Base-by-base conservation (phyloP, 2,329 filamentous ascomycete genomes). In the Penicillium sp. region DNA sequence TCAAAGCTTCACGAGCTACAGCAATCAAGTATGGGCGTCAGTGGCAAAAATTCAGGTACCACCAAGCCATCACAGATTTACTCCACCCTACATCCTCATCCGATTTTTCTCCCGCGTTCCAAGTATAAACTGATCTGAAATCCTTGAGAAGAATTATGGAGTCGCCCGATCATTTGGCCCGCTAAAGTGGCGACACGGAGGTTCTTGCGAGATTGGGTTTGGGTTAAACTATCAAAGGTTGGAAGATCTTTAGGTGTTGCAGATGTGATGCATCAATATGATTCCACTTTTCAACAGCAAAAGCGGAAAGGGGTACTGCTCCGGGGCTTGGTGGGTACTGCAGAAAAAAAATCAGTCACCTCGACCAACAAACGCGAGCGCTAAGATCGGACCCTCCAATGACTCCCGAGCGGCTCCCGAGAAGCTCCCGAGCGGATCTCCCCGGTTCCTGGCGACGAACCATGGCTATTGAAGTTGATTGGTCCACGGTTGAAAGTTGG, bases 331-430 rank as follows among this genome's bases (percentile, higher is more conserved):
- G 48, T 25, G 48, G 48, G 30, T 7, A 42, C 10, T 11, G 19
- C 26, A 52, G 35, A 30, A 40, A n/a, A 51, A n/a, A 16, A 25
- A 38, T 37, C 22, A 40, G 19, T 26, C 14, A 16, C 35, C 8
- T 28, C 37, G 7, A 30, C 25, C 37, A 40, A 33, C 40, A 26
- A 33, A 11, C 16, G 45, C 3, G 22, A 38, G 60, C 65, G 62
- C 64, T 65, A 66, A 63, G 52, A 66, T 63, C 62, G 58, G 52
- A n/a, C 35, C 33, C 40, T 43, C 52, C 8, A 26, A 19, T 43
- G 19, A 19, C 40, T 43, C 40, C 40, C 40, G 40, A 43, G 52
- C 16, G 38, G 52, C 38, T 43, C 40, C 40, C 40, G 40, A 43
- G 52, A 14, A 26, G 52, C 38, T 54, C 26, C 57, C 58, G 59